These are phyloP conservation scores for Fusarium secorum DNA, from an alignment of 2,329 filamentous ascomycete genomes.

Conservation along the genomic window DNA sequence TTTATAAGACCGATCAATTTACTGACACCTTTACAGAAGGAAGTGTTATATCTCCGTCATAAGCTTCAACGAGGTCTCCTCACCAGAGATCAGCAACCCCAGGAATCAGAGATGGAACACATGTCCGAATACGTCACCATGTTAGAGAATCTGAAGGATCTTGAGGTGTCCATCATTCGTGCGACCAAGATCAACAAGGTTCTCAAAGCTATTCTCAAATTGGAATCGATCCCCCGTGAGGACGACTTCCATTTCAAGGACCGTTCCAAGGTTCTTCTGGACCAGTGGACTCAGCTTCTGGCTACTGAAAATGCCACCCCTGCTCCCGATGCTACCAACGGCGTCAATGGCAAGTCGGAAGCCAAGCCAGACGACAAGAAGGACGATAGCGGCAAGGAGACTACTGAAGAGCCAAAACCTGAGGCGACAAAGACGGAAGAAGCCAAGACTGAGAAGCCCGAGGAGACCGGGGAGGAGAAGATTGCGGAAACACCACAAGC, in stretches of 20 bases:
- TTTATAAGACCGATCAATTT: not conserved
- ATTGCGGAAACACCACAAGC: constrained; percentile 24
- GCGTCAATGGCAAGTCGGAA: constrained; percentile 56
- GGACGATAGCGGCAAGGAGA: constrained; percentile 51
- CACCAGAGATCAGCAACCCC: constrained; percentile 82
- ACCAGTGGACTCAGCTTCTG: constrained; percentile 89
- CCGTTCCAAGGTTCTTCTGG: constrained; percentile 80
- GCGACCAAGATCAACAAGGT: constrained; percentile 99
- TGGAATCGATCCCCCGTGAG: constrained; percentile 84
- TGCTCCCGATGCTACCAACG: constrained; percentile 52
- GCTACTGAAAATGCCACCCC: constrained; percentile 61
- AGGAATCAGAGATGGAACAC: constrained; percentile 80
- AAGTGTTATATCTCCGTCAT: constrained; percentile 92
- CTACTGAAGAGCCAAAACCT: constrained; percentile 49
- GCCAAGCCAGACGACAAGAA: constrained; percentile 53
- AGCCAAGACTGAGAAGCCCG: constrained; percentile 40
- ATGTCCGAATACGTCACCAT: constrained; percentile 83
- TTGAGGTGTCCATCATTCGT: constrained; percentile 89
- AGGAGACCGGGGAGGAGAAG: constrained; percentile 35
- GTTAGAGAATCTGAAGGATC: constrained; percentile 79
- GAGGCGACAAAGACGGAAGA: constrained; percentile 43
- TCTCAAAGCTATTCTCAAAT: constrained; percentile 90
- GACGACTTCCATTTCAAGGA: constrained; percentile 89
- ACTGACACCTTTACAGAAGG: constrained; percentile 61
- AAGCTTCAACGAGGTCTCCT: constrained; percentile 95